phyloP scores from a whole-genome alignment of 192 early-diverging fungal genomes.

The Coemansia sp. region DNA sequence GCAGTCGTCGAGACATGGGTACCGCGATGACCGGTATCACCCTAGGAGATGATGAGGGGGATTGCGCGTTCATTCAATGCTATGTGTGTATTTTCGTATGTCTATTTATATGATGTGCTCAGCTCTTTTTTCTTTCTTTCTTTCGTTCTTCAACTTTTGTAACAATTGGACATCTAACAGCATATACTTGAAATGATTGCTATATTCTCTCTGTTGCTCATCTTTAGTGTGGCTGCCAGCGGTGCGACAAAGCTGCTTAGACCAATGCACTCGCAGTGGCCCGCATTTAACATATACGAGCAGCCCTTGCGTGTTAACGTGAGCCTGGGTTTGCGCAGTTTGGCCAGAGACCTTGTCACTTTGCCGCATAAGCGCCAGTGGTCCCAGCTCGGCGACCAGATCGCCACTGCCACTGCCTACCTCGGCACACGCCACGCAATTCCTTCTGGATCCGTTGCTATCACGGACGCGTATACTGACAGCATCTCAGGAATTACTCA shows the following conservation, averaged over 20 bases:
- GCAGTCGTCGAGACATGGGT: neutral
- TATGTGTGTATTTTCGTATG: neutral
- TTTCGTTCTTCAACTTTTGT: neutral
- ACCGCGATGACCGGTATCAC: slow-evolving; percentile 2
- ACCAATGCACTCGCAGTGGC: neutral
- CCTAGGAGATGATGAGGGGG: neutral
- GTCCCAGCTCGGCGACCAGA: neutral
- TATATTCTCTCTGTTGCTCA: neutral
- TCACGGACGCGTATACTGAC: slow-evolving; percentile 70
- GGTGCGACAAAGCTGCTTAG: neutral
- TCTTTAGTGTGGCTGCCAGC: neutral
- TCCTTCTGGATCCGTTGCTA: slow-evolving; percentile 22
- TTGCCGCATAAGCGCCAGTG: neutral
- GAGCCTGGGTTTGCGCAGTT: neutral
- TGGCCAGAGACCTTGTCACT: neutral
- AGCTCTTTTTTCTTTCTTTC: neutral
- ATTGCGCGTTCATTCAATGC: neutral
- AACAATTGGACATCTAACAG: neutral
- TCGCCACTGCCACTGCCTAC: slow-evolving; percentile 11
- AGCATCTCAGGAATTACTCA: slow-evolving; percentile 78
- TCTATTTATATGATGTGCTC: neutral
- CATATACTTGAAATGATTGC: neutral
- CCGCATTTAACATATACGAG: neutral
- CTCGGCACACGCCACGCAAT: slow-evolving; percentile 16
- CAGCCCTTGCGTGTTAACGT: slow-evolving; percentile 3